A percentile compares a stretch with the other conserved stretches of the same genome.
phyloP scores from a whole-genome alignment of 257 asterid genomes.

The Misopates orontium region DNA sequence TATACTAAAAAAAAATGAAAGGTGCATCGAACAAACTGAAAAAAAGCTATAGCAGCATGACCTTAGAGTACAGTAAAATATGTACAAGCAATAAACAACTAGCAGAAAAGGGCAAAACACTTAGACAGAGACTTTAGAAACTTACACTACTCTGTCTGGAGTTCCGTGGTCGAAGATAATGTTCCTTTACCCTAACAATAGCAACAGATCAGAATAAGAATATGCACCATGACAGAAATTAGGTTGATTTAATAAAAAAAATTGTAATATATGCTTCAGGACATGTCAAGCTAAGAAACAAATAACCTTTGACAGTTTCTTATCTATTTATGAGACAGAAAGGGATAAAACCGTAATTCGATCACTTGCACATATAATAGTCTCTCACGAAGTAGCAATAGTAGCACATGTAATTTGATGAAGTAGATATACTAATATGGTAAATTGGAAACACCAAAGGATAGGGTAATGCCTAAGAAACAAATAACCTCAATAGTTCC shows the following conservation, averaged over 20 bases:
- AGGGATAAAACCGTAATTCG: background rate
- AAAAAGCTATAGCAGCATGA: conserved; percentile 17
- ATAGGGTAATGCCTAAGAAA: too few species aligned
- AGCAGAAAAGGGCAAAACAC: background rate
- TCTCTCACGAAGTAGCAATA: background rate
- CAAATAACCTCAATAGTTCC: too few species aligned
- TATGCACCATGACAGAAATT: conserved; percentile 15
- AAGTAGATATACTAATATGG: background rate
- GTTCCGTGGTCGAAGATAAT: conserved; percentile 23
- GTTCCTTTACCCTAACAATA: conserved; percentile 35
- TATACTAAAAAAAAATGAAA: conserved; percentile 18
- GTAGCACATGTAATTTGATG: background rate
- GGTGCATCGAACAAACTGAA: conserved; percentile 17
- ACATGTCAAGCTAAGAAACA: background rate
- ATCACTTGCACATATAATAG: conserved; percentile 8
- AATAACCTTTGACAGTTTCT: background rate
- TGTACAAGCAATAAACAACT: conserved; percentile 20
- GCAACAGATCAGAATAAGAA: conserved; percentile 19
- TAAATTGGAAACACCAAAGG: too few species aligned
- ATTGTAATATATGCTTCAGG: background rate
- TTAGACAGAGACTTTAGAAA: conserved; percentile 19
- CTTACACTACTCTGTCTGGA: conserved; percentile 43
- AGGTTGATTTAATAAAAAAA: conserved; percentile 1
- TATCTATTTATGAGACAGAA: background rate
- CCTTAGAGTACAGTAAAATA: conserved; percentile 15